These are phyloP conservation scores for Dalbergia cochinchinensis DNA, from an alignment of 306 rosid genomes.

Conservation along the genomic window DNA sequence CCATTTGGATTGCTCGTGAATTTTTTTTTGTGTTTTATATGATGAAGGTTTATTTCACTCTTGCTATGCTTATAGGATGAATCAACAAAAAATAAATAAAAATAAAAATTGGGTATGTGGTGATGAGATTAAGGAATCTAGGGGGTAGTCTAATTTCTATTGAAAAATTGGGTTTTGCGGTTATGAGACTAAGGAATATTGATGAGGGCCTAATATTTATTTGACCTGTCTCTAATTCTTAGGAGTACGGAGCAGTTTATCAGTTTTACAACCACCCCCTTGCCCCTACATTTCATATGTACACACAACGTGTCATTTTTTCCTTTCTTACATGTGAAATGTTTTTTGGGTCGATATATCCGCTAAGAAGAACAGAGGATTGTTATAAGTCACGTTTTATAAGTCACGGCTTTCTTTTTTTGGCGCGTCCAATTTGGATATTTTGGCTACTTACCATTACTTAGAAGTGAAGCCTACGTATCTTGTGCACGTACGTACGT, in stretches of 20 bases:
- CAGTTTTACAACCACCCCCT: slow-evolving; percentile 69
- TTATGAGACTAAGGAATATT: slow-evolving; percentile 39
- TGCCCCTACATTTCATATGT: not conserved
- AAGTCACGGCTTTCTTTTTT: not conserved
- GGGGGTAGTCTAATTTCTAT: slow-evolving; percentile 1
- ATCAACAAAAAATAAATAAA: too few species aligned
- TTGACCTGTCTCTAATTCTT: slow-evolving; percentile 35
- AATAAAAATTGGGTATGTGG: slow-evolving; percentile 24
- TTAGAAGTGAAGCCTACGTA: slow-evolving; percentile 38
- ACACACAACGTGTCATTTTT: not conserved
- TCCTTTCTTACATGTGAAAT: not conserved
- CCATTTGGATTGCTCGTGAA: slow-evolving; percentile 42
- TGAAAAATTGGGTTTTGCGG: slow-evolving; percentile 35
- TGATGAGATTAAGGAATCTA: slow-evolving; percentile 38
- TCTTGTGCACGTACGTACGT: not conserved
- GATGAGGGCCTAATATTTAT: slow-evolving; percentile 10
- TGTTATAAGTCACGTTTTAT: slow-evolving; percentile 62
- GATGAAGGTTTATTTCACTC: too few species aligned
- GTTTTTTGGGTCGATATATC: slow-evolving; percentile 61
- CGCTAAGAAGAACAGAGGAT: slow-evolving; percentile 52
- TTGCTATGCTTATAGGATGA: not conserved
- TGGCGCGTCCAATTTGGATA: slow-evolving; percentile 23
- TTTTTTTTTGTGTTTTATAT: too few species aligned
- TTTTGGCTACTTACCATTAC: slow-evolving; percentile 43
- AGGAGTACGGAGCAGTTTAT: slow-evolving; percentile 60